Evolutionary conservation across 75 land plant species (phyloP), one percentile per base, ranked within the genome.

Genomic region (Picea glauca): DNA sequence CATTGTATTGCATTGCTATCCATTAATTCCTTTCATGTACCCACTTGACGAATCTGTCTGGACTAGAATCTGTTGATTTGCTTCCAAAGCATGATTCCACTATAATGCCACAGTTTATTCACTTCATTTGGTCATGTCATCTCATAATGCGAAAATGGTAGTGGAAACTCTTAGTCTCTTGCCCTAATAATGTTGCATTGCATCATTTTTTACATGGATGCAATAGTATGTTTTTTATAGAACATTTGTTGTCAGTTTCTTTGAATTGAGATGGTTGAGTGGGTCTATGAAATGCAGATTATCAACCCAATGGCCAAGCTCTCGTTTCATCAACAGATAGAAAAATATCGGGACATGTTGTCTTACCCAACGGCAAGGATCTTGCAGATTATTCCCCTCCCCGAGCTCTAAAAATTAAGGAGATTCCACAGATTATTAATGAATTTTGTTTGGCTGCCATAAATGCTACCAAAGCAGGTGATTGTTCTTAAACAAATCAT

Each of bases 391-490:
- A 67, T 70, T 83, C 90, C 58, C 17, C 78, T 50, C 90, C 90
- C 31, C 60, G 90, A 31, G 73, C 90, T 18, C 65, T 88, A 21
- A 46, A 13, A 60, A 83, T 65, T 7, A 78, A 88, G 30, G 90
- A 88, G 72, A 87, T 88, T 60, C 83, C 88, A 15, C 3, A 54
- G 18, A 65, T 92, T 75, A 86, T 94, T 35, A 77, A 87, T 33
- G 88, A 92, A 31, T 94, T 94, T 72, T 82, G 94, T 58, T 40
- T 85, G 75, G 96, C 96, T 32, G 96, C 96, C 35, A 86, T 88
- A 67, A 91, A 90, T 83, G 92, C 96, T 23, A 88, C 88, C 0
- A 85, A 81, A 74, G 96, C 92, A 58, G 96, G 96, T 94, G 77
- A 74, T 1, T 7, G 54, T 50, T 50, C 9, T 50, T 50, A 7